Evolutionary conservation across 495 filamentous ascomycete genomes (phyloP).

Genomic region (Penicillium odoratum): DNA sequence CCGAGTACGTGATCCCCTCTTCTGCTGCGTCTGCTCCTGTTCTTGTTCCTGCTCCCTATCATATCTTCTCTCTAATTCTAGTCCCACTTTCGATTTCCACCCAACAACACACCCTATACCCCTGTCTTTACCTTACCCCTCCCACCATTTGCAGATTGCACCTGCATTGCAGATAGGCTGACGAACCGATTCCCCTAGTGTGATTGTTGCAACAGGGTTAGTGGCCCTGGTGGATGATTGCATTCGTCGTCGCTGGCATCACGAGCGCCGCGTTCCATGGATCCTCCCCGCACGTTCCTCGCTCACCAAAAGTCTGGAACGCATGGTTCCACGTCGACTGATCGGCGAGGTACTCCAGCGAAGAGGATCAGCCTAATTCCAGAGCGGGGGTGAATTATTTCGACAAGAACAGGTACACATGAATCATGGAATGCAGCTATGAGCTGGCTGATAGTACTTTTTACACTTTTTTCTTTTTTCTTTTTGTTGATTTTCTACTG

Average conservation of each 20-base stretch:
- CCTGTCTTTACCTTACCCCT: background rate
- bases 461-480: background rate
- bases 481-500: background rate
- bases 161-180: constrained; percentile 13
- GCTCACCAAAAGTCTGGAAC: constrained; percentile 60
- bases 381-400: background rate
- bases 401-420: background rate
- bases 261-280: constrained; percentile 59
- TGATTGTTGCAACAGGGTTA: constrained; percentile 86
- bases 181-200: constrained; percentile 51
- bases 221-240: constrained; percentile 90
- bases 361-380: constrained; percentile 35
- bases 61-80: background rate
- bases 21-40: background rate
- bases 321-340: constrained; percentile 68
- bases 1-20: constrained; percentile 72
- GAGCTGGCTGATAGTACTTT: constrained; percentile 8
- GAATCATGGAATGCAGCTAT: constrained; percentile 11
- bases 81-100: background rate
- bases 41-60: background rate
- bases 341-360: constrained; percentile 80
- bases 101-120: background rate
- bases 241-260: constrained; percentile 78
- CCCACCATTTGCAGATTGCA: background rate
- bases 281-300: constrained; percentile 56